Base-by-base conservation (phyloP, 805 yeast genomes). In the Tetrapisispora arboricola region DNA sequence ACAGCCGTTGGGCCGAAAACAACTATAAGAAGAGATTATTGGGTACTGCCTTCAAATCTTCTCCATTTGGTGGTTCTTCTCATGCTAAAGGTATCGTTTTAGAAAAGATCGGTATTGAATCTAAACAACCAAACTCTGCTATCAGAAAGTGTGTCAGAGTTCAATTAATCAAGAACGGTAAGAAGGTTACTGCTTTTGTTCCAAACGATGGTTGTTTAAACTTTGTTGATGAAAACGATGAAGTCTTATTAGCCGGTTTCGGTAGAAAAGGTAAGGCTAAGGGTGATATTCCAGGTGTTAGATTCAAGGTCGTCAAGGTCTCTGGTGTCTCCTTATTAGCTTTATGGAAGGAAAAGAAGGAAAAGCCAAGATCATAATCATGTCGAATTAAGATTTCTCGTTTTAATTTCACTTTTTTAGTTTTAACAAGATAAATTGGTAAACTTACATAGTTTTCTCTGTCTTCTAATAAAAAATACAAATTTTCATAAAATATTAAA, bases 221-320 rank as follows among this genome's bases (percentile, higher is more conserved):
- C 92, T 92, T 82, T 64, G 96, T 92, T 65, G 99, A 92, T 71
- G 97, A 92, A 79, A 92, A 92, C 80, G 99, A 92, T 77, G 97
- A 92, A 75, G 99, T 92, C 64, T 78, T 92, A 66, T 80, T 92
- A 64, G 97, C 99, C 66, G 99, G 99, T 81, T 92, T 92, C 87
- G 99, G 99, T 86, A 87, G 97, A 79, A 92, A 95, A 82, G 98
- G 98, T 80, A 92, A 92, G 82, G 98, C 98, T 73, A 92, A 92
- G 94, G 98, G 98, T 81, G 98, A 92, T 90, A 90, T 92, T 70
- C 98, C 98, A 73, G 98, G 98, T 86, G 98, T 92, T 70, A 90
- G 98, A 84, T 92, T 92, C 87, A 92, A 92, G 85, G 98, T 92
- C 70, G 98, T 92, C 71, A 92, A 92, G 81, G 98, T 92, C 64